Base-by-base conservation (phyloP, 306 rosid genomes). In the Notholithocarpus densiflorus region DNA sequence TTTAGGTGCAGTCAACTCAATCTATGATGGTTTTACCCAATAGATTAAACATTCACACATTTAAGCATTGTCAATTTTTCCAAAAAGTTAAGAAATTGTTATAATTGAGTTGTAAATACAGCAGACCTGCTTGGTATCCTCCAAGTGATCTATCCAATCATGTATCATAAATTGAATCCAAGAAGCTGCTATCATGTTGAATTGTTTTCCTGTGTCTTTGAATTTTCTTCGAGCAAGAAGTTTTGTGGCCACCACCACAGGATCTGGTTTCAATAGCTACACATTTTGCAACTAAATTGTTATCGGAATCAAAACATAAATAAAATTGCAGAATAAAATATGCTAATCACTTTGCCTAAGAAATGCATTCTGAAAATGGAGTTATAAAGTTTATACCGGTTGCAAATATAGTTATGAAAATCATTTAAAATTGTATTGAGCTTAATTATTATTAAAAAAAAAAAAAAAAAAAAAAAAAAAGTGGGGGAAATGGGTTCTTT, bases 111-210 rank as follows among this genome's bases (percentile, higher is more conserved):
- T 18, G 19, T 18, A 72, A 9, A 23, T 12, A 29, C n/a, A 32
- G 26, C 23, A 34, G 0, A 86, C 92, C 88, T 88, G 94, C 0
- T 84, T 29, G 32, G 90, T 88, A 34, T 84, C 90, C 45, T 90
- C 94, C 4, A 88, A 34, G 70, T 90, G 94, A 86, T 88, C 91
- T 15, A 86, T 72, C 91, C 91, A 90, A 57, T 90, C 94, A 52
- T 90, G 91, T 8, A 90, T 84, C 94, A 90, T 90, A 55, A 90
- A 88, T 52, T 90, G 94, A 82, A 86, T 84, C 94, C 94, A 90
- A 77, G 94, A 88, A 51, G 90, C 89, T 17, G 93, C 93, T 2
- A 90, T 80, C 40, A 90, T 26, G 71, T 90, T 90, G 79, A 90
- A 90, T 75, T 90, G 94, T 43, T 90, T 90, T 8, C 85, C 94